Evolutionary conservation across 306 rosid species (phyloP).

Genomic region (Pueraria montana): DNA sequence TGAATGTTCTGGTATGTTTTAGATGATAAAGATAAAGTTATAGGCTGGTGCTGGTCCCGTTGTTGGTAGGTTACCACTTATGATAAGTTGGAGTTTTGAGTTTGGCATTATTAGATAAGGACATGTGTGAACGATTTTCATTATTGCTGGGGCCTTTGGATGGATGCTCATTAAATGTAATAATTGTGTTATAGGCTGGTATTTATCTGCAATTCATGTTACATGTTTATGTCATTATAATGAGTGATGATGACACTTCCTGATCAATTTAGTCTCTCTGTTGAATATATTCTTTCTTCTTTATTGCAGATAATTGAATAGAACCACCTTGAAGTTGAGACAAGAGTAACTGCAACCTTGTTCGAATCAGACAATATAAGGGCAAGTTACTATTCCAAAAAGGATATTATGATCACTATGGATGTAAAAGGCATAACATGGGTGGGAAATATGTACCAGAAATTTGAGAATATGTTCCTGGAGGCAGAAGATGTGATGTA

Average conservation of each 20-base stretch:
- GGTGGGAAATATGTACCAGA: conserved; percentile 84
- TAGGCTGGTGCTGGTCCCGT: not conserved
- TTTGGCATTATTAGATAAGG: conserved; percentile 33
- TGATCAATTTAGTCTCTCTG: conserved; percentile 22
- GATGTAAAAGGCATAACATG: conserved; percentile 82
- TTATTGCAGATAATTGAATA: conserved; percentile 52
- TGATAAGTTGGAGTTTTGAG: no score
- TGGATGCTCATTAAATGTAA: conserved; percentile 10
- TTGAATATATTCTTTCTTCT: conserved; percentile 26
- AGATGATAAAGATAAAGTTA: conserved; percentile 13
- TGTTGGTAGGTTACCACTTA: conserved; percentile 38
- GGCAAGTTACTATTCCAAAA: conserved; percentile 32
- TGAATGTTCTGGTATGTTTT: conserved; percentile 47
- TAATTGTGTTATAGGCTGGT: conserved; percentile 33
- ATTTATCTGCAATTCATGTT: conserved; percentile 3
- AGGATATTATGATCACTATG: conserved; percentile 60
- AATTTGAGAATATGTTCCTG: conserved; percentile 87
- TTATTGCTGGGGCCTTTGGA: conserved; percentile 14
- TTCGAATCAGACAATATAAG: conserved; percentile 17
- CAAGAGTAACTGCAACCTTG: conserved; percentile 17
- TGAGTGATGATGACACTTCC: not conserved
- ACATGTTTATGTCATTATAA: conserved; percentile 28
- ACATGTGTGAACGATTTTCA: conserved; percentile 13
- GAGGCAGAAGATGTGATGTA: conserved; percentile 85
- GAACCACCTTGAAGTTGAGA: conserved; percentile 39